Base-by-base conservation (phyloP, 1,284 basidiomycete species). In the Phellopilus nigrolimitatus region DNA sequence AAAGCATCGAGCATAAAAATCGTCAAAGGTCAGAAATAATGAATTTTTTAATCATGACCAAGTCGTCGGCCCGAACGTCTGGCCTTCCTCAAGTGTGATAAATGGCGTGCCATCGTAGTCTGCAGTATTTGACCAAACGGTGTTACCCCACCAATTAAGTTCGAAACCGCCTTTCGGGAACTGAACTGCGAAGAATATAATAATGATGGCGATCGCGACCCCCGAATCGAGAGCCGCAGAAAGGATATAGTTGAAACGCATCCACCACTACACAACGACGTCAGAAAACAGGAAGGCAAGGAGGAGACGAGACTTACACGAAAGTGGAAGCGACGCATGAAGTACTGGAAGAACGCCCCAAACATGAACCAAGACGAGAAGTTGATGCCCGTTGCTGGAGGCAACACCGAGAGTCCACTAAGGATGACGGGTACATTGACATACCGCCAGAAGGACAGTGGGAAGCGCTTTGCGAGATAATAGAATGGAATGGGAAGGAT, bases 191-290 rank as follows among this genome's bases (percentile, higher is more conserved):
- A 68, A 67, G 56, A 66, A 67, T 22, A 68, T 64, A 15, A 68
- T 17, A 22, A 67, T 57, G 3, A 60, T 57, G 8, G 62, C 55
- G 19, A 66, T 51, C 2, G 66, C 66, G 0, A 66, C 60, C 15
- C 66, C 66, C n/a, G 64, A 59, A 49, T 68, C 66, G n/a, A 68
- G 58, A 7, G 59, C 66, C 6, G 66, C 65, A 36, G 53, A 54
- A 24, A 89, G 72, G 57, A 89, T 80, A 64, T 88, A 94, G 71
- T 91, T 92, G 76, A 90, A 92, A 44, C 87, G 80, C 79, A 87
- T 84, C 88, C 88, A 91, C 88, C 88, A 91, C 53, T 54, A 28
- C 7, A 50, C 10, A 45, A 2, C 6, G 33, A 17, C n/a, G 10
- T 37, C n/a, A 22, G 21, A 37, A 17, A 21, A 39, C 22, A 34